Base-by-base conservation (phyloP, 2,329 filamentous ascomycete species). In the Sporothrix schenckii region DNA sequence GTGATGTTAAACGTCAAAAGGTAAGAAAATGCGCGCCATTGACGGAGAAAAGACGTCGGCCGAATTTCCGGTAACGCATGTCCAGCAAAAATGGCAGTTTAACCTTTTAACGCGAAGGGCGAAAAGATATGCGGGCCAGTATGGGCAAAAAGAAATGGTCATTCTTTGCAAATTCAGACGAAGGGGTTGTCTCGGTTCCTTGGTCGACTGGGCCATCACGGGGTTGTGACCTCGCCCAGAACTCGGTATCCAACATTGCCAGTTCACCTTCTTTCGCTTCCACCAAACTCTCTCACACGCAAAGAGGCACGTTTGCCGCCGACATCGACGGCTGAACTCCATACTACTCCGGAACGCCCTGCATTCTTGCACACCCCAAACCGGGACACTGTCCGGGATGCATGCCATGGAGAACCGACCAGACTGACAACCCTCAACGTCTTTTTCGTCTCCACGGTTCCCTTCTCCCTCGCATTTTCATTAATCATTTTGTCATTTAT, bases 191-290 rank as follows among this genome's bases (percentile, higher is more conserved):
- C 27, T 66, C 44, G 44, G 63, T 47, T 39, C 41, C 63, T 39
- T 52, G 44, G 47, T 50, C 47, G 47, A 66, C 52, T 47, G 27
- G 63, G 27, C 61, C 61, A 66, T 52, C 61, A 52, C 47, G 47
- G 24, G 14, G 61, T 47, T 61, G 58, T 61, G n/a, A 4, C 39
- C 61, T 50, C 14, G 63, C 27, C 63, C 47, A 52, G 47, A 52
- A 39, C 27, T 52, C 27, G 19, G 10, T 66, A 50, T 50, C 44
- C 60, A 47, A n/a, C 41, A 49, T 63, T 24, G 39, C 30, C 41
- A 66, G 14, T n/a, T 52, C 47, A 7, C 19, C 47, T 2, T 24
- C 11, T 34, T n/a, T 39, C 4, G 6, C 9, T 19, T 30, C 30
- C 9, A 30, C 30, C 54, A n/a, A 39, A 58, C 39, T 21, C 54